Base-by-base conservation (phyloP, 371 early-diverging fungal genomes). In the Rhizomucor miehei region DNA sequence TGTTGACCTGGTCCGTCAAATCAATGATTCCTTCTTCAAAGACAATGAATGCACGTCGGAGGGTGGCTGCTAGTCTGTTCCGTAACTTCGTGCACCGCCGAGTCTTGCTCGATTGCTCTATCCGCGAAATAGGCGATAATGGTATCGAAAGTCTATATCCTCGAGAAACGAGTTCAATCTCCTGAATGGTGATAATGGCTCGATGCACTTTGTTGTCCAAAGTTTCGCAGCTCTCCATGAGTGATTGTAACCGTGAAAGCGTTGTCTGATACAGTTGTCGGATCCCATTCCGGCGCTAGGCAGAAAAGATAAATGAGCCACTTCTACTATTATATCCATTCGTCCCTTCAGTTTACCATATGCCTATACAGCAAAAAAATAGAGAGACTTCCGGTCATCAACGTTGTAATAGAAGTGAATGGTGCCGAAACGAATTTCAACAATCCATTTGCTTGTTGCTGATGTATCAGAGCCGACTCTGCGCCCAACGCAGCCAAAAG, bases 161-260 rank as follows among this genome's bases (percentile, higher is more conserved):
- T 25, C 87, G 79, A 16, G 88, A 82, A 3, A 88, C 86, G 0
- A 88, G 73, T 52, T 88, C 88, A 35, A 88, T 84, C 54, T 88
- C 88, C 59, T 85, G 87, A 25, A 88, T 81, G 12, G 81, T 80
- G 51, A 80, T 81, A 13, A 88, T 62, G 14, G 82, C 75, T 16
- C 79, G 73, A 43, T 82, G 80, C n/a, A 85, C 66, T 56, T 80
- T 80, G 36, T 70, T 70, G 49, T 88, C 87, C 13, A 84, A 65
- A 1, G 59, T 39, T 48, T 81, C 80, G 25, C 78, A 80, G 8
- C 80, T 70, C 16, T 75, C 75, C 19, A 79, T 75, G 17, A 86
- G 65, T 9, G 62, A 36, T 44, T 80, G 79, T 5, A 86, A 43
- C 10, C 59, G 63, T 40, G 67, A 62, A 24, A 86, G 67, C 23